These are phyloP conservation scores for Stentor roeselii DNA, from an alignment of 73 alveolate species.

Conservation along the genomic window DNA sequence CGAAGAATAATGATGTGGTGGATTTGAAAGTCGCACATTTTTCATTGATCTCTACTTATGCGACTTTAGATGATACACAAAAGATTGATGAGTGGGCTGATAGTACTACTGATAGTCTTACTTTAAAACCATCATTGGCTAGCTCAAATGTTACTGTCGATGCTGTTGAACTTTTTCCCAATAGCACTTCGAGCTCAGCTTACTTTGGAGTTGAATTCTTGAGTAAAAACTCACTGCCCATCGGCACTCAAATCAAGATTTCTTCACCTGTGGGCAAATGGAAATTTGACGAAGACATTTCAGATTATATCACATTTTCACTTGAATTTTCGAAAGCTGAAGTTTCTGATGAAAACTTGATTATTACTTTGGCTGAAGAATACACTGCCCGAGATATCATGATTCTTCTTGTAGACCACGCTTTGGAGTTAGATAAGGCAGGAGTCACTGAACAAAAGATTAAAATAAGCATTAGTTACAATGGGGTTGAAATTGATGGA, in stretches of 20 bases:
- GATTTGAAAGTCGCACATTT: background rate
- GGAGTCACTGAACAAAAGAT: background rate
- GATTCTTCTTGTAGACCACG: background rate
- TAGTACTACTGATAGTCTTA: background rate
- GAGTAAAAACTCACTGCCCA: background rate
- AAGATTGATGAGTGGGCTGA: background rate
- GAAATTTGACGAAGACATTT: background rate
- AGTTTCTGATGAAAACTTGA: background rate
- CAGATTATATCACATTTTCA: background rate
- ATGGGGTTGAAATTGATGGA: background rate
- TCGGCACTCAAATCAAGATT: background rate
- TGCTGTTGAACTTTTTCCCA: background rate
- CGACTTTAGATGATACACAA: background rate
- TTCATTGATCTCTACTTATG: background rate
- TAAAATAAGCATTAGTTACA: background rate
- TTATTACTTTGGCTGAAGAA: background rate
- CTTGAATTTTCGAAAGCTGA: background rate
- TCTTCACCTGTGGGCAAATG: background rate
- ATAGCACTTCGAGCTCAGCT: background rate
- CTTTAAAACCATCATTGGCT: background rate
- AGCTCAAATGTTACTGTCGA: background rate
- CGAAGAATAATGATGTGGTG: background rate
- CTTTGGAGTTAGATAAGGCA: background rate
- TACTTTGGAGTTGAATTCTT: background rate
- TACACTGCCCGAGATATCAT: background rate